These are phyloP conservation scores for Porcisia hertigi DNA, from an alignment of 208 protist genomes.

Conservation along the genomic window DNA sequence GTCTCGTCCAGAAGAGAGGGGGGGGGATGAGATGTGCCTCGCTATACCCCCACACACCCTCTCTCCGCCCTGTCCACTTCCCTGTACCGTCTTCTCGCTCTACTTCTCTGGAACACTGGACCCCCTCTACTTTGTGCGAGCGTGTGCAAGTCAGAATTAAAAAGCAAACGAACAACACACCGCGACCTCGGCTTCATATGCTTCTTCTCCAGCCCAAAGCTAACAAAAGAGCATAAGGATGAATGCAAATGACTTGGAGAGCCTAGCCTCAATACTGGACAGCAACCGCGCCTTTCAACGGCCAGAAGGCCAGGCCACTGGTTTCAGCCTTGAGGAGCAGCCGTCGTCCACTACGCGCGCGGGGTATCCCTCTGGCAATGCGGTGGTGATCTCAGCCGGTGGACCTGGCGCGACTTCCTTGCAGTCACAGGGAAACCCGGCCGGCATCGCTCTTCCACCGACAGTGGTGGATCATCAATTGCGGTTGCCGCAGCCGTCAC, in stretches of 20 bases:
- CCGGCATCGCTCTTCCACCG: slow-evolving; percentile 63
- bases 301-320: slow-evolving; percentile 62
- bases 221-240: slow-evolving; percentile 20
- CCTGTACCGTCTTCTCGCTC: too few relatives aligned
- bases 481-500: slow-evolving; percentile 66
- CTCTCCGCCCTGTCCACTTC: too few relatives aligned
- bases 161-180: not conserved
- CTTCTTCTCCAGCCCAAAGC: too few relatives aligned
- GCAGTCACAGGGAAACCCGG: slow-evolving; percentile 24
- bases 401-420: not conserved
- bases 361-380: not conserved
- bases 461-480: slow-evolving; percentile 81
- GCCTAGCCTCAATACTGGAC: slow-evolving; percentile 72
- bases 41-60: too few relatives aligned
- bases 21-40: too few relatives aligned
- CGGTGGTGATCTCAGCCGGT: not conserved
- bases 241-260: slow-evolving; percentile 52
- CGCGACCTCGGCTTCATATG: not conserved
- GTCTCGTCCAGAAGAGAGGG: not conserved
- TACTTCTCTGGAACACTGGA: too few relatives aligned
- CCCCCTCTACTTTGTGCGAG: too few relatives aligned
- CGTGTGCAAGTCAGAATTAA: too few relatives aligned
- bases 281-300: slow-evolving; percentile 68
- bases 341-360: not conserved
- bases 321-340: slow-evolving; percentile 65